Percentiles rank a stretch among this genome's conserved stretches.
Evolutionary conservation across 2,329 filamentous ascomycete species (phyloP).

Genomic region (Scytalidium sp.): DNA sequence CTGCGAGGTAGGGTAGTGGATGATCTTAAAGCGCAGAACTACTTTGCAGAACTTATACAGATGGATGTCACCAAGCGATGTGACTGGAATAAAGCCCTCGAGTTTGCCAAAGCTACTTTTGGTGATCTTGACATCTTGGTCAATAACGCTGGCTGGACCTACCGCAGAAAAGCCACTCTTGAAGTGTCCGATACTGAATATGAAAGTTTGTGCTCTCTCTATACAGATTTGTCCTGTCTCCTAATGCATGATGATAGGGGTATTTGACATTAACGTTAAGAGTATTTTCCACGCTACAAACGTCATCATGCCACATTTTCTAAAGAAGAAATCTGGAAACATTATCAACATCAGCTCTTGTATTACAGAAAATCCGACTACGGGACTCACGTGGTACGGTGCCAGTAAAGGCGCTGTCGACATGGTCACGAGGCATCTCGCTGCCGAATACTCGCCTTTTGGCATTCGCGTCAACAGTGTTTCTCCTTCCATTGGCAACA

Average conservation of each 20-base stretch:
- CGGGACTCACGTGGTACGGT: slow-evolving; percentile 64
- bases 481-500: slow-evolving; percentile 63
- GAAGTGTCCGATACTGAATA: background rate
- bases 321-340: background rate
- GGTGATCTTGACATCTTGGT: slow-evolving; percentile 17
- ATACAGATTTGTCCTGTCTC: background rate
- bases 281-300: background rate
- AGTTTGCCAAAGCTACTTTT: slow-evolving; percentile 9
- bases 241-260: background rate
- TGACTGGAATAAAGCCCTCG: slow-evolving; percentile 11
- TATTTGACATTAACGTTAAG: background rate
- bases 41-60: background rate
- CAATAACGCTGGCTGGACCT: slow-evolving; percentile 16
- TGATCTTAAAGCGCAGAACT: background rate
- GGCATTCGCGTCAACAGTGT: slow-evolving; percentile 70
- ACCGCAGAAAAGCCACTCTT: background rate
- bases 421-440: slow-evolving; percentile 60
- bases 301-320: background rate
- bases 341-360: slow-evolving; percentile 52
- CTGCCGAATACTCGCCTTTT: slow-evolving; percentile 66
- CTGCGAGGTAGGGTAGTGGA: background rate
- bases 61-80: background rate
- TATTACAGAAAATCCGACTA: slow-evolving; percentile 55
- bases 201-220: background rate
- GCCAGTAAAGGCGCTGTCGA: slow-evolving; percentile 62